Conservation (phyloP, 352 stramenopile genomes). For the Blastocystis sp. region DNA sequence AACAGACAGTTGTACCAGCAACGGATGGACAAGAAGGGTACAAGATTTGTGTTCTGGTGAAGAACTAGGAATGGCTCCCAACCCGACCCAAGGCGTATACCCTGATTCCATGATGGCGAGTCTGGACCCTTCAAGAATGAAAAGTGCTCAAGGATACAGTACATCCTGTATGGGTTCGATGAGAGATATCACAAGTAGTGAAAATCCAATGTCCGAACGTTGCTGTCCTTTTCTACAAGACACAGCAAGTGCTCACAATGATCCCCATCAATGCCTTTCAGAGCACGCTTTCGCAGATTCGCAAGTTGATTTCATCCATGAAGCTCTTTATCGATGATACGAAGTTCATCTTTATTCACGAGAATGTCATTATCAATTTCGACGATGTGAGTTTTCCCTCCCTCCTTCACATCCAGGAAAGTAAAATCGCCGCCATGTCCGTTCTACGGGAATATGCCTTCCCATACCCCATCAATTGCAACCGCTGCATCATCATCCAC, state of each 20-base stretch:
- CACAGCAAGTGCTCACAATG: neutral
- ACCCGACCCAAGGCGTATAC: neutral
- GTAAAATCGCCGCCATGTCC: neutral
- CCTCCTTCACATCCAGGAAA: neutral
- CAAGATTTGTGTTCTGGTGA: neutral
- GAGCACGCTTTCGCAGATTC: neutral
- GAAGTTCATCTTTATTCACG: conserved; percentile 12
- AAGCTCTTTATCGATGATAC: neutral
- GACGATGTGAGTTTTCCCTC: neutral
- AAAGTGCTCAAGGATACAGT: neutral
- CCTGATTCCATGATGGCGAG: neutral
- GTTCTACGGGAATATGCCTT: neutral
- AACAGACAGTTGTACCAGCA: neutral
- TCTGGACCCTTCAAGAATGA: neutral
- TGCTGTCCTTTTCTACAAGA: conserved; percentile 13
- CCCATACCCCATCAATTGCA: conserved; percentile 28
- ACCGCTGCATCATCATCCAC: conserved; percentile 23
- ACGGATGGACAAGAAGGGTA: neutral
- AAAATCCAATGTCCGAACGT: neutral
- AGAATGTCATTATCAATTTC: neutral
- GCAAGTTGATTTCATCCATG: neutral
- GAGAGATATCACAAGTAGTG: neutral
- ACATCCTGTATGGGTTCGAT: neutral
- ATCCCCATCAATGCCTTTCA: neutral
- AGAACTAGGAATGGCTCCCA: too few species aligned